Base-by-base conservation (phyloP, 257 asterid species). In the Solanum virginianum region DNA sequence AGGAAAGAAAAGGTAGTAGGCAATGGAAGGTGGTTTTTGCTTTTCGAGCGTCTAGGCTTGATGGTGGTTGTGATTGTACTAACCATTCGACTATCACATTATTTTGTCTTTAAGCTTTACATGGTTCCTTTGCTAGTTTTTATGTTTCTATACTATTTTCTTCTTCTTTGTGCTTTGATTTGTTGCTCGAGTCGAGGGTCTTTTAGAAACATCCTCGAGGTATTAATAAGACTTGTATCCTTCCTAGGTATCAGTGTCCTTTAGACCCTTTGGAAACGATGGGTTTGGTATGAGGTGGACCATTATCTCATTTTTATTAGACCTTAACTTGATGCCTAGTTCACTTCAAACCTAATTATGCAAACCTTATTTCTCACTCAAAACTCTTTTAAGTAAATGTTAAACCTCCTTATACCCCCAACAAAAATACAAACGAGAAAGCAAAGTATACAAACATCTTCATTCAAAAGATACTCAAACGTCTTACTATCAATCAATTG, bases 301-400 rank as follows among this genome's bases (percentile, higher is more conserved):
- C 66, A 53, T 53, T 6, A 79, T 53, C 60, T 79, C 14, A 26
- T 79, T 53, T 49, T 16, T 53, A 53, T 12, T 10, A 53, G 16
- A 29, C 83, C 65, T 53, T 84, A 59, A 85, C 90, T 90, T 88
- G 68, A 69, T 70, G 82, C 85, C 71, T 13, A 88, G 86, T 89
- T 92, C 81, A 87, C 91, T 88, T 90, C 29, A 84, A 72, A 60
- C 82, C 14, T 90, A 90, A 91, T 90, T 84, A 91, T 90, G 80
- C 94, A 86, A 89, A 86, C 62, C 93, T 87, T 89, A 54, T 55
- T 80, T 71, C 84, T 77, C 63, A 87, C 92, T 90, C 89, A 83
- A 87, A 80, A 57, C 15, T 55, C 43, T 82, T 41, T 29, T 1
- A 59, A 47, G 29, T 51, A n/a, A 83, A 55, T 79, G 10, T 26